A percentile compares a stretch with the other conserved stretches of the same genome.
Conservation (phyloP, 805 yeast genomes). For the Nakazawaea populi region DNA sequence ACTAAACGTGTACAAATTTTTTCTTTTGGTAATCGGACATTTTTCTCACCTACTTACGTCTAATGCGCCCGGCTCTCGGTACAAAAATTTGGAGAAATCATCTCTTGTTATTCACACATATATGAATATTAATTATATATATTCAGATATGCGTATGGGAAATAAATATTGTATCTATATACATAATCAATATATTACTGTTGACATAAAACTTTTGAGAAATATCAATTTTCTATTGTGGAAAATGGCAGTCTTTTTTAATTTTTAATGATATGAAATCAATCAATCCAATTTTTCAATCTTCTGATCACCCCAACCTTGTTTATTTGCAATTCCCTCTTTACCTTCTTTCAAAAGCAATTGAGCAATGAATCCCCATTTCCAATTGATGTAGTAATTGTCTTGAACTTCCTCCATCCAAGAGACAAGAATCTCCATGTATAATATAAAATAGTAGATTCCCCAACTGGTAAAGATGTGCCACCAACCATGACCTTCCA, state of each 20-base stretch:
- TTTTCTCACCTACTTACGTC: too few species aligned
- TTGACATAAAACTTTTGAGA: too few species aligned
- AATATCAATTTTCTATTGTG: too few species aligned
- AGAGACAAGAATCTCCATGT: slow-evolving; percentile 68
- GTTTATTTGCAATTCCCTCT: slow-evolving; percentile 5
- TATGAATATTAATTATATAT: too few species aligned
- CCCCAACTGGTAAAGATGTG: slow-evolving; percentile 83
- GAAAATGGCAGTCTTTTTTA: too few species aligned
- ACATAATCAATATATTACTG: neutral
- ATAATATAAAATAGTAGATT: slow-evolving; percentile 78
- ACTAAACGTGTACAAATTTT: too few species aligned
- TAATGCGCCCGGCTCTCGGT: neutral
- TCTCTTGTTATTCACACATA: too few species aligned
- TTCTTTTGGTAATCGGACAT: too few species aligned
- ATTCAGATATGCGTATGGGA: neutral
- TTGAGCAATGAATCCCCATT: slow-evolving; percentile 54
- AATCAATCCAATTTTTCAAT: neutral
- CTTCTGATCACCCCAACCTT: neutral
- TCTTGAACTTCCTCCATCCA: slow-evolving; percentile 54
- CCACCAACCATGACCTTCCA: slow-evolving; percentile 99
- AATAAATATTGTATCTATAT: neutral
- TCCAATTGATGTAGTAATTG: slow-evolving; percentile 53
- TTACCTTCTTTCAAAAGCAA: slow-evolving; percentile 22
- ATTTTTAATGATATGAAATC: neutral
- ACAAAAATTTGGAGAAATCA: neutral